Percentiles rank a stretch among this genome's conserved stretches.
Evolutionary conservation across 352 stramenopile genomes (phyloP).

Genomic region (Globisporangium spinosum): DNA sequence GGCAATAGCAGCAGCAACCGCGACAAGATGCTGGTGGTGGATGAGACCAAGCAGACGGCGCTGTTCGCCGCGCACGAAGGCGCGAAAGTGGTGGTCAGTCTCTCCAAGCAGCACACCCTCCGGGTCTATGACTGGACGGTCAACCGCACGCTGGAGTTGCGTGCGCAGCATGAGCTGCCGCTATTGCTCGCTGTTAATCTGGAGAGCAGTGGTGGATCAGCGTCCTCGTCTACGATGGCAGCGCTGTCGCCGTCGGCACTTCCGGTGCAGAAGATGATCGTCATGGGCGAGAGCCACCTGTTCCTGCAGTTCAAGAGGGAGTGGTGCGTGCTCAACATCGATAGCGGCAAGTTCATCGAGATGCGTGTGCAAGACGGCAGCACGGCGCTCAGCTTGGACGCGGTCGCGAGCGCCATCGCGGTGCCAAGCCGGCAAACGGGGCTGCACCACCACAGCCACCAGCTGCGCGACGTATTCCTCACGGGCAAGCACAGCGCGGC

Average conservation of each 20-base stretch:
- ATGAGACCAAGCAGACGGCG: conserved; percentile 60
- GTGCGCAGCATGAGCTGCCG: conserved; percentile 56
- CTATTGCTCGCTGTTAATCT: conserved; percentile 9
- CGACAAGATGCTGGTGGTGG: conserved; percentile 34
- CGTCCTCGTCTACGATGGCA: background rate
- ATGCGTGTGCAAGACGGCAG: conserved; percentile 21
- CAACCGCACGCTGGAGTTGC: conserved; percentile 43
- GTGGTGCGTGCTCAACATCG: conserved; percentile 60
- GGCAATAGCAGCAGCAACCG: conserved; percentile 1
- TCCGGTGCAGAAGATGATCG: conserved; percentile 48
- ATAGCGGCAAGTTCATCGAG: conserved; percentile 48
- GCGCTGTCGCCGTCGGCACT: conserved; percentile 19
- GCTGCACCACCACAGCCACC: conserved; percentile 24
- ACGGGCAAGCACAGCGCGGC: conserved; percentile 48
- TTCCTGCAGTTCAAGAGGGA: conserved; percentile 62
- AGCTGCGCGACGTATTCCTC: conserved; percentile 52
- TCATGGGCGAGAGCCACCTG: conserved; percentile 65
- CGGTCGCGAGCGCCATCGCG: conserved; percentile 32
- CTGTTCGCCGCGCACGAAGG: conserved; percentile 55
- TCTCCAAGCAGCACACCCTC: conserved; percentile 63
- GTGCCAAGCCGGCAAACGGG: conserved; percentile 35
- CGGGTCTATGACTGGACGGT: conserved; percentile 76
- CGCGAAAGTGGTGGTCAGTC: conserved; percentile 41
- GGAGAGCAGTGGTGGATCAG: background rate
- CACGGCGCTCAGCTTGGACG: conserved; percentile 31